Evolutionary conservation across 345 rosid genomes (phyloP), one percentile per base, ranked within the genome.

Genomic region (Salix arbutifolia): DNA sequence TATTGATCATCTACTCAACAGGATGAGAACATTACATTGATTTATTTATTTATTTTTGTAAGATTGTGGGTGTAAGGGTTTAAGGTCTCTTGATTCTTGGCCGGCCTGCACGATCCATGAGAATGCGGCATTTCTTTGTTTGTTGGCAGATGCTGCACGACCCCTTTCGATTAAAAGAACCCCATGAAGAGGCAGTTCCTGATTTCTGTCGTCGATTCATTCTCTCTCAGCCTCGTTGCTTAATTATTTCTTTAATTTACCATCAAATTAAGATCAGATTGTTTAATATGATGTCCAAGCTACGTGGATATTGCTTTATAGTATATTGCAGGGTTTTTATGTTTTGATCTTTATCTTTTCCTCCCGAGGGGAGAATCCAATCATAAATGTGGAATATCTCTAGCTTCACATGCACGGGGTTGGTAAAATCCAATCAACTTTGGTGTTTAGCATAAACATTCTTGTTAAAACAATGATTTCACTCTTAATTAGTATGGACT

Each of bases 121-220:
- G 52, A 4, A 42, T 10, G 5, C 38, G 5, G n/a, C 46, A 14
- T 72, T 37, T 37, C 37, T 42, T 48, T 66, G 28, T 12, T 56
- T 60, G 81, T 35, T 78, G 81, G 69, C 81, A 67, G 56, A 67
- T 42, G 76, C 17, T 77, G 37, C 14, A 40, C 64, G 72, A 17
- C 52, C 25, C 30, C 66, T 40, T 17, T 42, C 46, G 6, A 62
- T 46, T 64, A 56, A n/a, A 69, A 13, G 60, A 76, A 60, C 33
- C 56, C 42, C 64, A 53, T 53, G 60, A 44, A 76, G 13, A 70
- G 74, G 56, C 17, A 69, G 74, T 44, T 44, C 38, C 21, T n/a
- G 9, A 53, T 16, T 26, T 35, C 38, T 31, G 0, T 44, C 28
- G 0, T 28, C 5, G 4, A 18, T 42, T 62, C 30, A 19, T 73